Evolutionary conservation across 140 eudicot genomes (phyloP), one percentile per base, ranked within the genome.

Genomic region (Stevia rebaudiana): DNA sequence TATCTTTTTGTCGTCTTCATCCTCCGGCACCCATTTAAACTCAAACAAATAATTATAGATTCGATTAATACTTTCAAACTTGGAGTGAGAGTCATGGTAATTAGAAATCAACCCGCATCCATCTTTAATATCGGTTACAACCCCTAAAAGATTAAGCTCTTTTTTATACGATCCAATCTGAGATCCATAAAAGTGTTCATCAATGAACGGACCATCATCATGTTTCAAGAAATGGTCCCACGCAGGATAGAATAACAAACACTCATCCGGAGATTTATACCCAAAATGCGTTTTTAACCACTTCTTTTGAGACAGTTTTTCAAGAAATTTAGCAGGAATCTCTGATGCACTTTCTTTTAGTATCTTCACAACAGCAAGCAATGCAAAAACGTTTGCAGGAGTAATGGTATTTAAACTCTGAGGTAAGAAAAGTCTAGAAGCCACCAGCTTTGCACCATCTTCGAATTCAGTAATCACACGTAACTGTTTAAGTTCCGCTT

Each of bases 251-350:
- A 72, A 86, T 6, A 86, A 71, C 76, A 86, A 35, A 61, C 95
- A 82, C 62, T 82, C 63, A 0, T 60, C 7, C 1, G 86, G 89
- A 39, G 70, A 12, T 52, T 39, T 77, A 40, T 79, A 82, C 11
- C 94, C 94, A 30, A 35, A n/a, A 54, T 25, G 15, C 3, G 89
- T 82, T 72, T 56, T 82, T 71, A 85, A n/a, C 94, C 89, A 85
- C 3, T 18, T 53, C 12, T 43, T 66, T 44, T 62, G 56, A 10
- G 70, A 67, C 23, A 77, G 24, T 30, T 76, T 73, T 0, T 61
- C 22, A 24, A 19, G 0, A 23, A 79, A 77, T 2, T 41, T 5
- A 0, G 12, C 57, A 3, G 70, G 82, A 21, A 79, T 36, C 0
- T 52, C 22, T 3, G 47, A 37, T 13, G 11, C 30, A 1, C 13